Conservation (phyloP, 163 green algal genomes). For the Chlorella variabilis region DNA sequence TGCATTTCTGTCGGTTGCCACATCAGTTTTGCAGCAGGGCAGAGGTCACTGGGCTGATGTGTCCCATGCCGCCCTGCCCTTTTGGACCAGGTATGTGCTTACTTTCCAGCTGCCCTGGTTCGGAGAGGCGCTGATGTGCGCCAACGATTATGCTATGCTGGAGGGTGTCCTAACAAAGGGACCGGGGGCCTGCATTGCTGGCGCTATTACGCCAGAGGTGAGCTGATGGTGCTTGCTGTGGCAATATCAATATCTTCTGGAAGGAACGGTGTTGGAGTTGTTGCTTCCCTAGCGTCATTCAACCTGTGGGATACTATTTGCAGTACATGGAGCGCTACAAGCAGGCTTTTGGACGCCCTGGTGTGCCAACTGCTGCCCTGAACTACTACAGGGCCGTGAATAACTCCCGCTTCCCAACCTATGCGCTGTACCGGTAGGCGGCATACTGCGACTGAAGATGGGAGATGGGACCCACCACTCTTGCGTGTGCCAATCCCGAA, state of each 20-base stretch:
- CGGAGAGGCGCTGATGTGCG: not conserved
- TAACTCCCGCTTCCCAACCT: not conserved
- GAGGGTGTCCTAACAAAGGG: not conserved
- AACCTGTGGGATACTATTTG: too few relatives aligned
- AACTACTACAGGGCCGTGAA: constrained; percentile 63
- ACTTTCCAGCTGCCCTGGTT: constrained; percentile 58
- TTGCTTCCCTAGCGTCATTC: too few relatives aligned
- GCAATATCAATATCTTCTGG: not conserved
- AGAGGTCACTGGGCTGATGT: too few relatives aligned
- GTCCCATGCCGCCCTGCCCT: not conserved
- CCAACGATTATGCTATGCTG: constrained; percentile 8
- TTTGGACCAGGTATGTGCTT: constrained; percentile 68
- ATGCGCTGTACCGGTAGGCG: not conserved
- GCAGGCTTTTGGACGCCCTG: constrained; percentile 45
- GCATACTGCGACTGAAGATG: too few relatives aligned
- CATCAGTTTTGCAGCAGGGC: too few relatives aligned
- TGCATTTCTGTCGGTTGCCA: too few relatives aligned
- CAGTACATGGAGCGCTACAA: constrained; percentile 65
- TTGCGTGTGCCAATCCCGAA: too few relatives aligned
- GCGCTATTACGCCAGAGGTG: not conserved
- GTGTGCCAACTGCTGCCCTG: constrained; percentile 53
- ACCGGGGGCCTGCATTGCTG: not conserved
- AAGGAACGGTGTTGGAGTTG: too few relatives aligned
- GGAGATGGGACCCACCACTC: too few relatives aligned
- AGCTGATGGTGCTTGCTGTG: not conserved